Base-by-base conservation (phyloP, 1,284 basidiomycete species). In the Mrakiaceae sp. region DNA sequence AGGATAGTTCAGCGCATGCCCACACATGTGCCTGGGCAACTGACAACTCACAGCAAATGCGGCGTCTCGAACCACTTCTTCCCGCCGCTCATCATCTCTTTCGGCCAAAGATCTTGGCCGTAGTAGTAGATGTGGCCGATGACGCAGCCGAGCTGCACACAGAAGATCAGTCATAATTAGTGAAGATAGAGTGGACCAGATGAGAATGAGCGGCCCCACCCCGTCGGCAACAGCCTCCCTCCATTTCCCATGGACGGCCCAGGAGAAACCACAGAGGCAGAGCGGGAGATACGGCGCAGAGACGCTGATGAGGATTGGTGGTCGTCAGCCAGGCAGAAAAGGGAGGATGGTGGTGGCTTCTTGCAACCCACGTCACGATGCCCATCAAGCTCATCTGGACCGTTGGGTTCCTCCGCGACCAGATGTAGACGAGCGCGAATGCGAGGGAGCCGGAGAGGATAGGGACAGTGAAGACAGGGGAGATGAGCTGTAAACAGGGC, bases 331-430 rank as follows among this genome's bases (percentile, higher is more conserved):
- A 60, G 50, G n/a, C 46, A n/a, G 58, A 4, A 39, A 59, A 5
- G 40, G 40, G 12, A 42, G 39, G 40, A 46, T 46, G 9, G 56
- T 10, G 48, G 44, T 4, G 43, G 43, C 5, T 42, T 27, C 10
- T 27, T n/a, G 6, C 12, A 46, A 71, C 75, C 49, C 62, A 77
- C 74, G 90, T 94, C 70, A 98, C 81, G 44, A 98, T 79, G 3
- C 96, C 95, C 71, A 98, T 96, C 42, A 98, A 81, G 4, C 90
- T 93, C 68, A 98, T 89, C n/a, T 91, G 89, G 4, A 93, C 89
- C 44, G 88, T 86, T 1, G 94, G 90, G 74, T 98, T 96, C 12
- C 93, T 81, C 59, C 96, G 80, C 7, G 92, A 91, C 95, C 96
- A 98, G 67, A 98, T 81, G 75, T 98, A 98, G 58, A 97, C 95